Percentiles rank a stretch among this genome's conserved stretches.
These are phyloP conservation scores for Leccinum ochraceum DNA, from an alignment of 768 basidiomycete genomes.

Conservation along the genomic window DNA sequence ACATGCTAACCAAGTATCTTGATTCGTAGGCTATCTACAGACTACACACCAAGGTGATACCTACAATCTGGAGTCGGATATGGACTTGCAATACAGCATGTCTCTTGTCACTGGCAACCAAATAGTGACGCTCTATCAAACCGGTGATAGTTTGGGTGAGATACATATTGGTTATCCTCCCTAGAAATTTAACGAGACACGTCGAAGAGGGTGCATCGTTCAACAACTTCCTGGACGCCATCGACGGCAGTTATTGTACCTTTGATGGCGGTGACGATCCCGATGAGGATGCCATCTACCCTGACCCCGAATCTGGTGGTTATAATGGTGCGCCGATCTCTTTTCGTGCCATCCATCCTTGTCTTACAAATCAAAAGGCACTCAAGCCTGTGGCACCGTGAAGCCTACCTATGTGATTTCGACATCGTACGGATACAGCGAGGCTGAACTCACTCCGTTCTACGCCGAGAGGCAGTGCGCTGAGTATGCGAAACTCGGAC, in stretches of 20 bases:
- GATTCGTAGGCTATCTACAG: constrained; percentile 27
- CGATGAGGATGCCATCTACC: constrained; percentile 28
- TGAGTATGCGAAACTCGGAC: constrained; percentile 48
- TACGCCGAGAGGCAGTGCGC: constrained; percentile 44
- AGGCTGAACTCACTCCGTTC: constrained; percentile 36
- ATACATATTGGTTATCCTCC: background rate
- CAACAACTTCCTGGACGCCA: constrained; percentile 41
- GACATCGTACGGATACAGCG: constrained; percentile 43
- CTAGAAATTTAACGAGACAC: background rate
- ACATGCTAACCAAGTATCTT: background rate
- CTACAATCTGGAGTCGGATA: constrained; percentile 31
- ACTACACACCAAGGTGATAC: constrained; percentile 15
- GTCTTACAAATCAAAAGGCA: constrained; percentile 15
- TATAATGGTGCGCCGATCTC: constrained; percentile 18
- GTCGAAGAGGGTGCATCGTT: constrained; percentile 32
- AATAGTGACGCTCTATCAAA: constrained; percentile 35
- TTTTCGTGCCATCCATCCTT: background rate
- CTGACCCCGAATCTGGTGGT: constrained; percentile 22
- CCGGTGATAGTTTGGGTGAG: constrained; percentile 31
- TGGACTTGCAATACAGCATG: constrained; percentile 38
- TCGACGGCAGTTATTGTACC: constrained; percentile 39
- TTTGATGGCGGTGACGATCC: constrained; percentile 39
- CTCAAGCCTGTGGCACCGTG: constrained; percentile 38
- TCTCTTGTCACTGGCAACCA: constrained; percentile 31
- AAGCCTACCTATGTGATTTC: constrained; percentile 43